Percentiles rank a stretch among this genome's conserved stretches.
phyloP scores from a whole-genome alignment of 2,329 filamentous ascomycete species.

The Penicillium olsonii region DNA sequence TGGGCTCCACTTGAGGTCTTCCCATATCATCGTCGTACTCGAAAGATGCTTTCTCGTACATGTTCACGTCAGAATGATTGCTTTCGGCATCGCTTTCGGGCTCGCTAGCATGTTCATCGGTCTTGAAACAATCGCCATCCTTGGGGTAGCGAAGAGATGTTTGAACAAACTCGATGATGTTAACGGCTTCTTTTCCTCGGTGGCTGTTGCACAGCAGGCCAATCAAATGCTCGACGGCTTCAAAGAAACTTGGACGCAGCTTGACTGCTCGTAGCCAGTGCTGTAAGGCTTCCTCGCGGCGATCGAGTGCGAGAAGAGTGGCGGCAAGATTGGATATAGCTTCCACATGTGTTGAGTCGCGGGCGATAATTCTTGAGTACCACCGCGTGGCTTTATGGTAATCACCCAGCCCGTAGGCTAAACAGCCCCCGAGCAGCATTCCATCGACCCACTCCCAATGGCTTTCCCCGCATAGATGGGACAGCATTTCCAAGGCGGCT shows the following conservation, averaged over 20 bases:
- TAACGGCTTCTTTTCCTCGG: constrained; percentile 79
- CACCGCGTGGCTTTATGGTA: constrained; percentile 67
- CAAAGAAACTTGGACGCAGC: constrained; percentile 82
- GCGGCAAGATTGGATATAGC: constrained; percentile 92
- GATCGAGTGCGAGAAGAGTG: constrained; percentile 79
- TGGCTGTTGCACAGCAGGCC: constrained; percentile 81
- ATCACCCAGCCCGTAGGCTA: constrained; percentile 85
- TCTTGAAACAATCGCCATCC: constrained; percentile 50
- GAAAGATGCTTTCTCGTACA: constrained; percentile 59
- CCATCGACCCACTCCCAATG: constrained; percentile 90
- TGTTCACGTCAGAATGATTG: constrained; percentile 52
- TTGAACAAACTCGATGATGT: constrained; percentile 84
- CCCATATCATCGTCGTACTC: constrained; percentile 55
- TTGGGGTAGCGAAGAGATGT: constrained; percentile 61
- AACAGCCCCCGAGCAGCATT: constrained; percentile 84
- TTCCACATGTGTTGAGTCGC: constrained; percentile 74
- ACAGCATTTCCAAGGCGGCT: constrained; percentile 70
- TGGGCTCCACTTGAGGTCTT: constrained; percentile 26
- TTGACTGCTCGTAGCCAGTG: constrained; percentile 85
- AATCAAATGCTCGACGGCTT: constrained; percentile 92
- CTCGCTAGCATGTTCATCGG: constrained; percentile 60
- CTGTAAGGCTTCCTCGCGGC: constrained; percentile 78
- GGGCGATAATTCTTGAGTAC: constrained; percentile 58
- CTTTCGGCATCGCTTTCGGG: constrained; percentile 59
- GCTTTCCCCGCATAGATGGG: constrained; percentile 74